Percentiles rank a stretch among this genome's conserved stretches.
These are phyloP conservation scores for Boletus tomentosulus DNA, from an alignment of 768 basidiomycete genomes.

Conservation along the genomic window DNA sequence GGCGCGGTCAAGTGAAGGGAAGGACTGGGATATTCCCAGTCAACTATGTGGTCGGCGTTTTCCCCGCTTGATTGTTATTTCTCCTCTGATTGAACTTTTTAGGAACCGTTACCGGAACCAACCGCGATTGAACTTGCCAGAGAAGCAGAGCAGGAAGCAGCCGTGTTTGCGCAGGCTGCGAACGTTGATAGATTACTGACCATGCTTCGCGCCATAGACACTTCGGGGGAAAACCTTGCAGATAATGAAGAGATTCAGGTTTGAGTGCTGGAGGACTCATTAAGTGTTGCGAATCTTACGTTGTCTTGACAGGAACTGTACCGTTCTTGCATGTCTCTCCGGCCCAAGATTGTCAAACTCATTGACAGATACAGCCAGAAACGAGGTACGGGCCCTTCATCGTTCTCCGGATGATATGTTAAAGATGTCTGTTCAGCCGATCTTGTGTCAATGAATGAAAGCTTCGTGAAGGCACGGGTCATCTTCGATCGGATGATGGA, in stretches of 20 bases:
- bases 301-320: slow-evolving; percentile 68
- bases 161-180: slow-evolving; percentile 81
- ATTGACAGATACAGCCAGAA: slow-evolving; percentile 98
- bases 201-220: slow-evolving; percentile 71
- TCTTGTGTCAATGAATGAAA: slow-evolving; percentile 91
- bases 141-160: slow-evolving; percentile 84
- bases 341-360: slow-evolving; percentile 93
- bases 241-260: slow-evolving; percentile 92
- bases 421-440: slow-evolving; percentile 55
- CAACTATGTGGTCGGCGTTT: slow-evolving; percentile 79
- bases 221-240: slow-evolving; percentile 75
- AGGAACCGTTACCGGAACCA: slow-evolving; percentile 87
- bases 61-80: not conserved
- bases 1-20: slow-evolving; percentile 88
- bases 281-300: slow-evolving; percentile 4
- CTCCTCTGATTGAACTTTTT: not conserved
- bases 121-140: slow-evolving; percentile 68
- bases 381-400: slow-evolving; percentile 42
- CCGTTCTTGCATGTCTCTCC: slow-evolving; percentile 79
- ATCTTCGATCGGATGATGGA: slow-evolving; percentile 96
- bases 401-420: not conserved
- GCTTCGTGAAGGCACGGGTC: slow-evolving; percentile 80
- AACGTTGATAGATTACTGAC: slow-evolving; percentile 78
- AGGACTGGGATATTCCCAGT: slow-evolving; percentile 95
- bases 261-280: slow-evolving; percentile 10